Evolutionary conservation across 139 green algal species (phyloP), one percentile per base, ranked within the genome.

Genomic region (Protoeuglena noctilucae): DNA sequence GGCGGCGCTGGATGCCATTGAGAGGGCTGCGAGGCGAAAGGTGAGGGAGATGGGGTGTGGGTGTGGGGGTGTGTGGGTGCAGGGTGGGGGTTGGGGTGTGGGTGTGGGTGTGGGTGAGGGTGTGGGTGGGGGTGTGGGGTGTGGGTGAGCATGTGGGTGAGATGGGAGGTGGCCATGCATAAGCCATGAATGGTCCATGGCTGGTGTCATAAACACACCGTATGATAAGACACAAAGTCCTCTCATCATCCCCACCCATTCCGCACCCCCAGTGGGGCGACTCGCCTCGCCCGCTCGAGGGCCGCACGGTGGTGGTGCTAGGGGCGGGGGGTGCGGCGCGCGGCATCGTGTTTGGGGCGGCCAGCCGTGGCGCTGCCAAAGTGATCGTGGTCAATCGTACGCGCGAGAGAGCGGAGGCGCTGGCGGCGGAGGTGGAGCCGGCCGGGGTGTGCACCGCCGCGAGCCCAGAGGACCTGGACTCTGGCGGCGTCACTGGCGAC

Each of bases 291-390:
- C 72, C 74, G 4, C 64, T 95, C 27, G 27, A 64, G 19, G 82
- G 78, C 27, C 83, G 80, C 58, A 79, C 52, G 0, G 79, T 97
- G 31, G 70, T 96, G 26, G 82, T 98, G 18, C 47, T 98, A 24
- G 90, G 90, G 3, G 89, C 91, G 4, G 91, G 91, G 21, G 91
- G 91, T 9, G 89, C 90, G 2, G 91, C 79, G 0, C 60, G 80
- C 2, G 92, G 83, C 2, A 57, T 98, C 14, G 91, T 81, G 1
- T 97, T 96, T 71, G 91, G 88, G 4, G 87, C 88, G 0, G 73
- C 74, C 0, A 58, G 57, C 26, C 67, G 43, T 45, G 81, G 72
- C 24, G 75, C 67, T 25, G 72, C 71, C n/a, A 55, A 71, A 0
- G 77, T 93, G 28, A 31, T 86, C 3, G 69, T 95, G 26, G 74